Evolutionary conservation across 1,139 yeast genomes (phyloP), one percentile per base, ranked within the genome.

Genomic region (Yamadazyma dendronema): DNA sequence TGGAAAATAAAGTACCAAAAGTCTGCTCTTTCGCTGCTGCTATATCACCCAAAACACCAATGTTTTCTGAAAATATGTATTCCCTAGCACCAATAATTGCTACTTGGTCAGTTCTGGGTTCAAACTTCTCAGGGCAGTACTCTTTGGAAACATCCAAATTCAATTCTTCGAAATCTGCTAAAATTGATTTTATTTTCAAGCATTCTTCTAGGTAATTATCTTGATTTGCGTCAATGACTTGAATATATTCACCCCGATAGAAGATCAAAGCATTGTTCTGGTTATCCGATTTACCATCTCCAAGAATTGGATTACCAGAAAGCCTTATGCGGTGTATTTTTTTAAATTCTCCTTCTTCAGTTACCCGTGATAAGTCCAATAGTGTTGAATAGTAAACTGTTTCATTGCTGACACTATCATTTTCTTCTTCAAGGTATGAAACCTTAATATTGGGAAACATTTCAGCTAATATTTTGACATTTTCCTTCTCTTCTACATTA

Each of bases 21-120:
- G 96, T 88, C 55, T 88, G 95, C 53, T 88, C 96, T 52, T 88
- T 88, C 0, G 95, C 95, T 1, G 96, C 96, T 1, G 96, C 95
- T 39, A 88, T 82, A 59, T 88, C 96, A 1, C 96, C 96, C 16
- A 88, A 62, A 3, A 87, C 81, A 4, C 96, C 96, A 39, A 84
- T 77, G 48, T 84, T 84, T 55, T 87, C 96, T 0, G 95, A 84
- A 53, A 88, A 88, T 2, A 88, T 85, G 49, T 86, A 86, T 52
- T 88, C 96, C 48, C 96, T 71, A 0, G 96, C 92, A 0, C 96
- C 96, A 24, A 88, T 71, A 38, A 88, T 85, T 0, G 96, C 96
- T 5, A 88, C 89, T 4, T 57, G 61, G 11, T 35, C 38, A 23
- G 40, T 30, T 1, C 9, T 3, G 4, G 31, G 28, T 10, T 35